Base-by-base conservation (phyloP, 2,329 filamentous ascomycete species). In the Penicillium sp. region DNA sequence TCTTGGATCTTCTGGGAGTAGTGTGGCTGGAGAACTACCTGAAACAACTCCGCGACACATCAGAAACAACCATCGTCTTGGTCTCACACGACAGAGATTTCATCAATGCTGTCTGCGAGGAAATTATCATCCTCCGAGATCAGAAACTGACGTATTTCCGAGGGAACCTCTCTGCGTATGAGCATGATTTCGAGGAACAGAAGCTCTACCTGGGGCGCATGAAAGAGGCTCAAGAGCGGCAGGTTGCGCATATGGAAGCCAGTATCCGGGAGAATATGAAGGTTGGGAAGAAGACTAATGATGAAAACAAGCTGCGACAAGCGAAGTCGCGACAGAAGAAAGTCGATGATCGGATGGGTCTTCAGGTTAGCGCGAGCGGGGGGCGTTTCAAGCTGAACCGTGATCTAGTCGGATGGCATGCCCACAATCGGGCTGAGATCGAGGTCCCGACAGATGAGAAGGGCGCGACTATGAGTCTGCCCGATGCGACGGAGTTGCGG, bases 1-100 rank as follows among this genome's bases (percentile, higher is more conserved):
- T 88, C 63, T 77, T 94, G 1, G 88, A 94, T 61, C 73, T 94
- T 0, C 76, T 89, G 0, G 87, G 86, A 1, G 89, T 95, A 50
- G 80, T 95, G 49, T 94, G 88, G 87, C 75, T 95, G 1, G 84
- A 94, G 62, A 77, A 78, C 12, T 84, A 89, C 61, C 78, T 95
- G 9, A 71, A 71, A 45, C 72, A 77, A 33, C 66, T 84, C 3
- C 74, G 75, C 4, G 77, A 81, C 19, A 66, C 66, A 0, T 69
- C 75, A 0, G 69, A 74, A 2, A 79, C 76, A 0, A 93, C 87
- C 0, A 75, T 93, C 1, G 74, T 94, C 15, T 73, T 93, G 1
- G 87, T 93, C 3, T 93, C 88, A 0, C 88, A 95, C 69, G 88
- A 95, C 65, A 80, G 88, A 15, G 84, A 86, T 57, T 94, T 95